These are phyloP conservation scores for Trichoderma sp. DNA, from an alignment of 2,329 filamentous ascomycete species.

Conservation along the genomic window DNA sequence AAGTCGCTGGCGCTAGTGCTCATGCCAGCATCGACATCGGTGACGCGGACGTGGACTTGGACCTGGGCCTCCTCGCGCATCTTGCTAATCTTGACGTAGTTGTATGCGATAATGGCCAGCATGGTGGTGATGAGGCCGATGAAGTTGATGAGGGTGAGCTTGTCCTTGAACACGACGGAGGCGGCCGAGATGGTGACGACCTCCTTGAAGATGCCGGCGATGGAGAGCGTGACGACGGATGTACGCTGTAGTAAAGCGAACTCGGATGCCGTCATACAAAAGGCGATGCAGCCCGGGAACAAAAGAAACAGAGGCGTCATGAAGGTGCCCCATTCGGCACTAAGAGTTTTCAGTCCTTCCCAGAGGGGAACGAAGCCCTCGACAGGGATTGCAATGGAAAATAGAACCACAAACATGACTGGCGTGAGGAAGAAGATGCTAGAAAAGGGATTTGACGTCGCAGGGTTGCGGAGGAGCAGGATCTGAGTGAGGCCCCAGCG, in stretches of 20 bases:
- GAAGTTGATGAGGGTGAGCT: slow-evolving; percentile 82
- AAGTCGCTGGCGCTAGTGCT: slow-evolving; percentile 38
- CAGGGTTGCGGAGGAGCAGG: slow-evolving; percentile 85
- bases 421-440: slow-evolving; percentile 97
- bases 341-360: slow-evolving; percentile 62
- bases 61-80: slow-evolving; percentile 75
- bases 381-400: slow-evolving; percentile 77
- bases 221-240: slow-evolving; percentile 90
- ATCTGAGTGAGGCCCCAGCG: slow-evolving; percentile 99
- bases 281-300: slow-evolving; percentile 87
- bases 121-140: slow-evolving; percentile 86
- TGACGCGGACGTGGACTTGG: slow-evolving; percentile 45
- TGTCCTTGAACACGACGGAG: slow-evolving; percentile 83
- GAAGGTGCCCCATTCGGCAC: slow-evolving; percentile 63
- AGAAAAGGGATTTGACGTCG: slow-evolving; percentile 93
- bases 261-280: slow-evolving; percentile 94
- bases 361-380: slow-evolving; percentile 72
- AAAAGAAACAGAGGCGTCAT: slow-evolving; percentile 71
- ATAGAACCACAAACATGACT: slow-evolving; percentile 85
- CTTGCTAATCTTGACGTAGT: slow-evolving; percentile 87
- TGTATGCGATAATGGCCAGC: slow-evolving; percentile 81
- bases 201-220: slow-evolving; percentile 98
- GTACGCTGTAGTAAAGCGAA: slow-evolving; percentile 94
- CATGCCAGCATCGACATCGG: slow-evolving; percentile 33
- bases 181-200: slow-evolving; percentile 93